These are phyloP conservation scores for Saccharomycopsis microspora DNA, from an alignment of 805 yeast species.

Conservation along the genomic window DNA sequence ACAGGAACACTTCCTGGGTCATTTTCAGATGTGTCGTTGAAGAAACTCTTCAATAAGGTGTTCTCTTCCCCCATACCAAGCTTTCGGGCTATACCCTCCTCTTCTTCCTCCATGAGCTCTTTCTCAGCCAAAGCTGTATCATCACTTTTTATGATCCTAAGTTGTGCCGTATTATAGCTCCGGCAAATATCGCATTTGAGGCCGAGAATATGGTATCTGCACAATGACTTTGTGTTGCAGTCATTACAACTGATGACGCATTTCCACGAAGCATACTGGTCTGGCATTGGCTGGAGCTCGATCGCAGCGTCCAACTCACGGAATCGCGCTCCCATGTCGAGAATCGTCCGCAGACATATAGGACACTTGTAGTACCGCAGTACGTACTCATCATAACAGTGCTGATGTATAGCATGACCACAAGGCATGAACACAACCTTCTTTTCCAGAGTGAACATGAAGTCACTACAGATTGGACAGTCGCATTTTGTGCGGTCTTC, in stretches of 20 bases:
- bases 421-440: conserved; percentile 88
- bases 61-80: background rate
- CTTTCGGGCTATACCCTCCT: background rate
- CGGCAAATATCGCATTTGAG: conserved; percentile 78
- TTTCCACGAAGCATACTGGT: conserved; percentile 67
- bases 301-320: conserved; percentile 81
- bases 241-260: conserved; percentile 75
- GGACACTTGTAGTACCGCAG: conserved; percentile 86
- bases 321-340: conserved; percentile 83
- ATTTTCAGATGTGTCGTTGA: conserved; percentile 14
- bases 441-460: conserved; percentile 69
- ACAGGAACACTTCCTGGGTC: conserved; percentile 12
- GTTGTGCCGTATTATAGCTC: conserved; percentile 77
- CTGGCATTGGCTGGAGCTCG: conserved; percentile 62
- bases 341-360: conserved; percentile 70
- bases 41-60: conserved; percentile 11
- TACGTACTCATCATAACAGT: conserved; percentile 73
- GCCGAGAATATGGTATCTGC: conserved; percentile 75
- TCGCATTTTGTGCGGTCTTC: conserved; percentile 82
- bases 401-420: conserved; percentile 88
- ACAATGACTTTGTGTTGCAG: conserved; percentile 72
- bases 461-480: conserved; percentile 90
- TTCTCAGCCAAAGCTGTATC: background rate
- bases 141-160: conserved; percentile 43
- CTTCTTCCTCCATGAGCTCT: background rate